Base-by-base conservation (phyloP, 345 rosid species). In the Pugionium cornutum region DNA sequence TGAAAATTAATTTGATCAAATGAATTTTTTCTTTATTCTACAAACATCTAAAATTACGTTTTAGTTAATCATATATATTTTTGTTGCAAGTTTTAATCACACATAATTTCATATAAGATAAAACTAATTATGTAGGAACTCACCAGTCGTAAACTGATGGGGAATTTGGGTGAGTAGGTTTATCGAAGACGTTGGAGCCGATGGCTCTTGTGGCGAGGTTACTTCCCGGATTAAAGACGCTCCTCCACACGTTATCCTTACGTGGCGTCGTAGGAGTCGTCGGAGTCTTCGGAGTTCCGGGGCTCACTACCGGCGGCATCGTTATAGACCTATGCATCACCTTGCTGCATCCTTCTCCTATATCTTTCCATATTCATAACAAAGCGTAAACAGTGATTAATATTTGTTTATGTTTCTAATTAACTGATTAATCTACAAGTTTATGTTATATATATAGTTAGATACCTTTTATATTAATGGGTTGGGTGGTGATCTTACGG, bases 91-190 rank as follows among this genome's bases (percentile, higher is more conserved):
- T 37, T 4, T 5, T 37, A 26, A 7, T 18, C 18, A 28, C 34
- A 39, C 27, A 57, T 10, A 11, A 40, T 5, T 9, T 10, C 26
- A 41, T 2, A 30, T 37, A 41, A 40, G 47, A 28, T 4, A 35
- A 11, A 25, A 40, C 3, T 2, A 64, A 8, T 37, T 37, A 37
- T 3, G 41, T 52, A 53, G 25, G 35, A 4, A 10, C 45, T 61
- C 62, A 92, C 97, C 98, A 92, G 88, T 92, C 98, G 55, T 92
- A 92, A 46, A 92, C 96, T 7, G 96, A 81, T 28, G 98, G 98
- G n/a, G 96, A 79, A 73, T 89, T 89, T 4, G 96, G 82, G 8
- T 84, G 85, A 5, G n/a, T 44, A 0, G 96, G 97, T 73, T 86
- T 86, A 79, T 92, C 98, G 40, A 88, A 92, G 51, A 83, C 45